Percentiles rank a stretch among this genome's conserved stretches.
These are phyloP conservation scores for Ophiocordyceps sinensis DNA, from an alignment of 2,329 filamentous ascomycete genomes.

Conservation along the genomic window DNA sequence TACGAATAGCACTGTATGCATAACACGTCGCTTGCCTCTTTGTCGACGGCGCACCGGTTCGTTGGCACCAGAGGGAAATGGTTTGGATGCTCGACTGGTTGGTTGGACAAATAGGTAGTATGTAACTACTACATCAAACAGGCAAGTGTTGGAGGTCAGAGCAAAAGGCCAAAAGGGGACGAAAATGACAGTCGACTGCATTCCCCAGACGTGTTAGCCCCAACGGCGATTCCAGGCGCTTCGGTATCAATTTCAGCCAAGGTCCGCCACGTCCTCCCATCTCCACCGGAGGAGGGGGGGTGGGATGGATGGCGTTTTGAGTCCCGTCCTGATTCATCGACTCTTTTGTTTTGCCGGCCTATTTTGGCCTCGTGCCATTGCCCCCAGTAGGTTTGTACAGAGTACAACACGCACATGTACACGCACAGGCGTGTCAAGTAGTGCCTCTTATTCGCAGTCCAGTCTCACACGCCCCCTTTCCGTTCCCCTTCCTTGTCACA, in stretches of 20 bases:
- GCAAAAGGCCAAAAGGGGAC: neutral
- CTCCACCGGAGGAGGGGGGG: neutral
- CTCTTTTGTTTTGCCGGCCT: neutral
- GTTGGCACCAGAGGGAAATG: too few species aligned
- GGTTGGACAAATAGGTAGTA: too few species aligned
- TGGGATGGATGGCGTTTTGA: neutral
- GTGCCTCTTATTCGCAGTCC: too few species aligned
- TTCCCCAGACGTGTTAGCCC: neutral
- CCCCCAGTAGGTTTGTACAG: too few species aligned
- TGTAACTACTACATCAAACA: too few species aligned
- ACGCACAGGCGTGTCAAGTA: too few species aligned
- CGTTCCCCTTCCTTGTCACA: neutral
- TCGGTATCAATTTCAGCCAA: constrained; percentile 1
- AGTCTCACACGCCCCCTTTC: neutral
- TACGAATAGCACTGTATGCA: too few species aligned
- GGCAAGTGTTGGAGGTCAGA: neutral
- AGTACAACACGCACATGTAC: too few species aligned
- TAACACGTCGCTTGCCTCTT: too few species aligned
- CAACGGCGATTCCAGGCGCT: constrained; percentile 1
- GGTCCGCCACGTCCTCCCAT: neutral
- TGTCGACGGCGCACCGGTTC: too few species aligned
- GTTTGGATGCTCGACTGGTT: too few species aligned
- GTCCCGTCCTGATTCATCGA: neutral
- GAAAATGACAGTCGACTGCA: neutral
- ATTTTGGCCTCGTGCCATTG: neutral